Percentiles rank a stretch among this genome's conserved stretches.
Evolutionary conservation across 257 asterid species (phyloP).

Genomic region (Parsonsia alboflavescens): DNA sequence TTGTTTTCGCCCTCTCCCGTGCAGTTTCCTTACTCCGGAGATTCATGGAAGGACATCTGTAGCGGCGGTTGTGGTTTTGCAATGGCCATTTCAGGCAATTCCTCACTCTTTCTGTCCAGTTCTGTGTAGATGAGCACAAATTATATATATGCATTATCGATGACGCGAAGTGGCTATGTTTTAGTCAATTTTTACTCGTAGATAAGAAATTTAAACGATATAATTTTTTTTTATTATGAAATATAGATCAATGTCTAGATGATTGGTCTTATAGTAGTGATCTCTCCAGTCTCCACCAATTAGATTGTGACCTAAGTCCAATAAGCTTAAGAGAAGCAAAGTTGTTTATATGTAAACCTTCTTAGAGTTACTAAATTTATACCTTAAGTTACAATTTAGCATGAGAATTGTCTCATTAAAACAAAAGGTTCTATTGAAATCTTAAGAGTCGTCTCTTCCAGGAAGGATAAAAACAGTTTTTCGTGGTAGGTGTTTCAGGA

Average conservation of each 20-base stretch:
- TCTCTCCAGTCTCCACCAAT: neutral
- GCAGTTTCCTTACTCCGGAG: slow-evolving; percentile 42
- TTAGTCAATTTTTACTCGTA: neutral
- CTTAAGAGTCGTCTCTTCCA: neutral
- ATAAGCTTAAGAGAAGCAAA: neutral
- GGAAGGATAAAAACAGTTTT: neutral
- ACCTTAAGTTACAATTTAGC: neutral
- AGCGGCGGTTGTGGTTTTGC: slow-evolving; percentile 88
- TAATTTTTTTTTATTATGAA: neutral
- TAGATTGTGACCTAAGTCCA: neutral
- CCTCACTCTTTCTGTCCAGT: slow-evolving; percentile 6
- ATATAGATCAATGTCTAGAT: neutral
- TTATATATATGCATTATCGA: neutral
- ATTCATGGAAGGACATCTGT: slow-evolving; percentile 65
- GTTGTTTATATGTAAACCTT: neutral
- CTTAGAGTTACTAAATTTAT: neutral
- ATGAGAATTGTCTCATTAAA: neutral
- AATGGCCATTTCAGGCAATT: slow-evolving; percentile 56
- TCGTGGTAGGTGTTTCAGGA: neutral
- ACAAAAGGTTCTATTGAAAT: neutral
- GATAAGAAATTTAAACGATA: neutral
- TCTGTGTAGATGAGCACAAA: neutral
- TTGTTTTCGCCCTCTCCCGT: slow-evolving; percentile 42
- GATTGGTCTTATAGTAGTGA: neutral
- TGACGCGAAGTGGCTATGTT: neutral